phyloP scores from a whole-genome alignment of 441 rosid genomes.

The Geranium incanum region DNA sequence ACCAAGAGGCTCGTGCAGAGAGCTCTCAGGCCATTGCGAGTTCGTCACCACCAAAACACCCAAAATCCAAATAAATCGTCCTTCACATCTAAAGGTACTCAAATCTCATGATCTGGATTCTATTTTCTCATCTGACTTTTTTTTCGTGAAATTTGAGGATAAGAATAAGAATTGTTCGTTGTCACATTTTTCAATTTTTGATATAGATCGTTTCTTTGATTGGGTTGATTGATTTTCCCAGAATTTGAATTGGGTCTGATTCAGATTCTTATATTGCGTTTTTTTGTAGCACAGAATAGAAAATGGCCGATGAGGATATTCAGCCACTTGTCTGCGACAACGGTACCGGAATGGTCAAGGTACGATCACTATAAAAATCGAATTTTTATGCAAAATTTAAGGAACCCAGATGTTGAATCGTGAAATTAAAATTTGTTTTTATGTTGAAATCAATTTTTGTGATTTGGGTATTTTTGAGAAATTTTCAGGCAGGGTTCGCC shows the following conservation, averaged over 20 bases:
- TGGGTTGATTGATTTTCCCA: slow-evolving; percentile 4
- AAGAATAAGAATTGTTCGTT: neutral
- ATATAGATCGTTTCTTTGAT: neutral
- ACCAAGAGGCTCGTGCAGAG: neutral
- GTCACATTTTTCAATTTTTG: neutral
- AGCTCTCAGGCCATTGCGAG: too few relatives aligned
- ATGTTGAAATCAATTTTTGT: too few relatives aligned
- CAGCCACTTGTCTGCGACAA: slow-evolving; percentile 87
- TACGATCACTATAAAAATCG: slow-evolving; percentile 15
- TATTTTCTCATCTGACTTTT: too few relatives aligned
- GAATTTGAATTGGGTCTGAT: too few relatives aligned
- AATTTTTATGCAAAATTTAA: too few relatives aligned
- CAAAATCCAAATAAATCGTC: too few relatives aligned
- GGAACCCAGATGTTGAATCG: neutral
- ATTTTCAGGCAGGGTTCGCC: slow-evolving; percentile 67
- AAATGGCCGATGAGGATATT: slow-evolving; percentile 57
- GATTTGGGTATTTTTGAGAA: neutral
- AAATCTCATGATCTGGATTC: too few relatives aligned
- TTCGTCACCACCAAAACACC: too few relatives aligned
- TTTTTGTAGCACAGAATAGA: slow-evolving; percentile 25
- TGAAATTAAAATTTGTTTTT: neutral
- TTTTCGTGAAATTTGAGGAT: too few relatives aligned
- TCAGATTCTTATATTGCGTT: neutral
- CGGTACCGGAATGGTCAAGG: slow-evolving; percentile 89
- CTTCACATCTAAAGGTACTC: too few relatives aligned